Base-by-base conservation (phyloP, 1,284 basidiomycete species). In the Lignosus rhinocerotis region DNA sequence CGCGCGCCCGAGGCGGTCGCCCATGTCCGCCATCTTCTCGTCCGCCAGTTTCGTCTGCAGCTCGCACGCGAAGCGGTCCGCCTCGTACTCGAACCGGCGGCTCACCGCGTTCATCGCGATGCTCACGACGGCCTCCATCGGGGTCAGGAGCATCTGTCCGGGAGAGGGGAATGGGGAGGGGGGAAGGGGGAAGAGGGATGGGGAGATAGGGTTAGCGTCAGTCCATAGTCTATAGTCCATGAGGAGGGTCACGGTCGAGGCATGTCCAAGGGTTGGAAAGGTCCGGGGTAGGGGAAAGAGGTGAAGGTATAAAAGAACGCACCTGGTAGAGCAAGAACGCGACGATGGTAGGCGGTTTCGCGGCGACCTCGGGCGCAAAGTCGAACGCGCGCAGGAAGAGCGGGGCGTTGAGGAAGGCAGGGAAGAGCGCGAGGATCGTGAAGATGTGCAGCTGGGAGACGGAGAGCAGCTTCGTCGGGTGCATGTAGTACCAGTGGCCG, bases 401-500 rank as follows among this genome's bases (percentile, higher is more conserved):
- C 0, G 87, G 86, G 17, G 96, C 93, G 65, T 31, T 39, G 65
- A 97, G 84, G 82, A 98, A 98, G 2, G 96, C 88, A 8, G 93
- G 92, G 84, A 98, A 98, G 62, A 93, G 78, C 6, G 88, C 85
- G 58, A 98, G 85, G 66, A 94, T 92, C 63, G 89, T 81, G 72
- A 95, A 88, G 61, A 96, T 83, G 77, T 98, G 94, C 47, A 92
- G 60, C 69, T 98, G 94, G 25, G 90, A 92, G 62, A 96, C 83
- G 50, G 85, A 76, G 70, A 99, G 83, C 64, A 98, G 83, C 73
- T 96, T 93, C 61, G 89, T 87, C 0, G 94, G 93, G 78, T 99
- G 96, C 64, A 87, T 80, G 75, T 86, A 86, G 69, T 91, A 92
- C 94, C 94, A 98, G 76, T 98, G 95, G 0, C 96, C 96, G 21